Conservation (phyloP, 176 grass and related monocot species). For the Phoenix dactylifera region DNA sequence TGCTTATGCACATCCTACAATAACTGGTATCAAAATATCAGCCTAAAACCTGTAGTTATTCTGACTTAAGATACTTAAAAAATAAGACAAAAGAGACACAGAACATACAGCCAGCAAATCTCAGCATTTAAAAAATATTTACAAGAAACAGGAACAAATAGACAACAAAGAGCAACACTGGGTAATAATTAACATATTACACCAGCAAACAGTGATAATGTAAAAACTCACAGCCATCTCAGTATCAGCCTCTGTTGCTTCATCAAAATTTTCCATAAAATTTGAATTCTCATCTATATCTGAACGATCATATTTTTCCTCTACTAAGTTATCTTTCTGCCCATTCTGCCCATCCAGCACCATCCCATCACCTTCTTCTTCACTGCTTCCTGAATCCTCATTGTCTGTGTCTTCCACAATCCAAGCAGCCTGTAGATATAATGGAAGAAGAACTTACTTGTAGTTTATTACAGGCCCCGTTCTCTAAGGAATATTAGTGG, state of each 20-base stretch:
- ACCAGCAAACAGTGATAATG: background rate
- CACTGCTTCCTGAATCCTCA: conserved; percentile 51
- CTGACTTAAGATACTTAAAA: too few relatives aligned
- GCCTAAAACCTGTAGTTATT: too few relatives aligned
- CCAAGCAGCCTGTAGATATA: conserved; percentile 68
- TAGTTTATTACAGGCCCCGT: too few relatives aligned
- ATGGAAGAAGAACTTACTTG: background rate
- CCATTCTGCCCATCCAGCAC: conserved; percentile 57
- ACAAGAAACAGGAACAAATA: too few relatives aligned
- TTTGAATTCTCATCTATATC: conserved; percentile 55
- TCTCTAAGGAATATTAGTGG: too few relatives aligned
- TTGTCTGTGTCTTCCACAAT: conserved; percentile 73
- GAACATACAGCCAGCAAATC: too few relatives aligned
- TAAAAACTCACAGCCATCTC: conserved; percentile 84
- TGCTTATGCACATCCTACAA: too few relatives aligned
- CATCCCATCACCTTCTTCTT: conserved; percentile 56
- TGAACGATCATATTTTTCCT: conserved; percentile 35
- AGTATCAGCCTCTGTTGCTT: conserved; percentile 55
- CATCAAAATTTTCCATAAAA: conserved; percentile 61
- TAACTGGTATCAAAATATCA: too few relatives aligned
- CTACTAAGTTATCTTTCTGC: conserved; percentile 24
- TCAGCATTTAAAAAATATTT: too few relatives aligned
- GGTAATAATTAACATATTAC: too few relatives aligned
- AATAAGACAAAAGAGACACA: too few relatives aligned
- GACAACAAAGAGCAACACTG: too few relatives aligned